Base-by-base conservation (phyloP, 108 stramenopile species). In the Epipyxis sp. region DNA sequence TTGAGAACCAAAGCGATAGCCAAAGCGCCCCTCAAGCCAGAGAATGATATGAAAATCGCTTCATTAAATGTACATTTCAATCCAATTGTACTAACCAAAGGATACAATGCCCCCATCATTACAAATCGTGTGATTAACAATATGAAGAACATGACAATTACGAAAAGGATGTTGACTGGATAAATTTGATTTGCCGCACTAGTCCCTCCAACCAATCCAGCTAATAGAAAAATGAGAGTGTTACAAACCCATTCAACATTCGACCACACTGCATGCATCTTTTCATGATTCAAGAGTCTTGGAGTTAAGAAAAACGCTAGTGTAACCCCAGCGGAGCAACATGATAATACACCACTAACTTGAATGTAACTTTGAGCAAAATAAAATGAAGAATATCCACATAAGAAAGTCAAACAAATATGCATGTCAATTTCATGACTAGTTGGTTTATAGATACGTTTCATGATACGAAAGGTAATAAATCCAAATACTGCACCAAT, bases 371-470 rank as follows among this genome's bases (percentile, higher is more conserved):
- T 25, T 10, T 86, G 79, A 0, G 92, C 80, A 25, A 88, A 59
- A 77, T 90, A 94, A 78, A 87, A 98, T 1, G 89, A 74, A 35
- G 91, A 78, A 85, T 94, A 98, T 34, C 94, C 92, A 27, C 89
- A 76, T 1, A 86, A 83, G 30, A 94, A 77, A 2, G 93, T 90
- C 3, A 90, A 77, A 1, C 90, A 89, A 1, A 95, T 92, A 79
- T 98, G 91, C 1, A 90, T 76, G 0, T 91, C 78, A 67, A 87
- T 91, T 29, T 93, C 91, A 78, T 87, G 89, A 30, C 79, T 69
- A 45, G 82, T 84, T 42, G 71, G 71, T 27, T 39, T 6, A 42
- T 74, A 43, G 6, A 42, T 42, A 6, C n/a, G 34, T 34, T 42
- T 13, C 34, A 74, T 10, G 41, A 37, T 43, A n/a, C 50, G 3